Evolutionary conservation across 169 alveolate species (phyloP), one percentile per base, ranked within the genome.

Genomic region (Haemoproteus tartakovskyi): DNA sequence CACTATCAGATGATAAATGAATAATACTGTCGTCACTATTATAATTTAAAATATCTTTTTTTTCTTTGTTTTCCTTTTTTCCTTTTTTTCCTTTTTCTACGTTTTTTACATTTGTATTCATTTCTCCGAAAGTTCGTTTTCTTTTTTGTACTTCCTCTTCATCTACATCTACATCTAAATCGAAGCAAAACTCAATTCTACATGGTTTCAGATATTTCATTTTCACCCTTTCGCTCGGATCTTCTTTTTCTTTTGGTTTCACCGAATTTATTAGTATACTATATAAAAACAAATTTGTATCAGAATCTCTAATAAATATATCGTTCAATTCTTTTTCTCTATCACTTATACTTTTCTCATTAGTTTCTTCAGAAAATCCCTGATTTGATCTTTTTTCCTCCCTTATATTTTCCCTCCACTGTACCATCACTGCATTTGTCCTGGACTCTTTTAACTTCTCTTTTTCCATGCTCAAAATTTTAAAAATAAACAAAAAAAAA

Each of bases 201-300:
- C 37, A 29, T 45, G 43, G 19, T 52, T 21, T 63, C 12, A 2
- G 36, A 11, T 22, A 36, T 50, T 9, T 50, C 26, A 36, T 50
- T 43, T 5, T 43, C 43, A 22, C 38, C 22, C 14, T 40, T 50
- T 30, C 19, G 16, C 18, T 14, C 18, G 41, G 11, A n/a, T n/a
- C 29, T 18, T 33, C 48, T 46, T 74, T 74, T 38, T 74, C 59
- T n/a, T 45, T 50, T 16, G 84, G 84, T 33, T 74, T 74, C n/a
- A 74, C 47, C 0, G 84, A 74, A 19, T 74, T 74, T 16, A 74
- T 57, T 57, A 74, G 48, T 33, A 74, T 59, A 19, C 61, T 56
- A 33, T 27, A 74, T 21, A 74, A 57, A 2, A 74, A 43, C 12
- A 57, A 45, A 27, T 45, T 74, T 45, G 64, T 56, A 18, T 45